Conservation (phyloP, 1,284 basidiomycete species). For the Ganoderma sinense region DNA sequence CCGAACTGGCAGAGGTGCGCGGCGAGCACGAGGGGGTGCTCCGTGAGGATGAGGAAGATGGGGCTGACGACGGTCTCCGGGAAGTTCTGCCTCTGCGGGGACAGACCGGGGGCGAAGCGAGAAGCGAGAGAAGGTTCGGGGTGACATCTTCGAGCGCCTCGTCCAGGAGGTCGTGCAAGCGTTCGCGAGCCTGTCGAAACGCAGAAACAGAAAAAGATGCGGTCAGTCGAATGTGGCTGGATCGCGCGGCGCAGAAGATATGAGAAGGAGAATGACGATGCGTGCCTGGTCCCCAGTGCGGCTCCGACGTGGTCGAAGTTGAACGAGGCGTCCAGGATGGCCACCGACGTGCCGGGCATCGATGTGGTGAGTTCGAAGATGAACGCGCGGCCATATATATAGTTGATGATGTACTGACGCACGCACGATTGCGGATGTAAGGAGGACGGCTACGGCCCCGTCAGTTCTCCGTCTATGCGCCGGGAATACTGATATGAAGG, state of each 20-base stretch:
- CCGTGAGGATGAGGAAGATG: conserved; percentile 85
- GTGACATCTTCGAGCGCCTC: conserved; percentile 21
- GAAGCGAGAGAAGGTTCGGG: conserved; percentile 20
- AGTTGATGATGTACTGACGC: conserved; percentile 89
- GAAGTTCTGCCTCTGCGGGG: conserved; percentile 21
- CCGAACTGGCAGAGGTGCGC: conserved; percentile 64
- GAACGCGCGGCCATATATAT: conserved; percentile 86
- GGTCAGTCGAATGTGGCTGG: not conserved
- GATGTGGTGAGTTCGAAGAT: conserved; percentile 92
- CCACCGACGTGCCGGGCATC: conserved; percentile 71
- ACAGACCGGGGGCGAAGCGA: conserved; percentile 15
- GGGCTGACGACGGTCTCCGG: conserved; percentile 46
- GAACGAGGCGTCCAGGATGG: conserved; percentile 22
- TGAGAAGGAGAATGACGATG: not conserved
- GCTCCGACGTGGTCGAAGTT: conserved; percentile 27
- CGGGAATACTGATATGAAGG: not conserved
- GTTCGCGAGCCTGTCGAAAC: not conserved
- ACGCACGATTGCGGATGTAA: conserved; percentile 74
- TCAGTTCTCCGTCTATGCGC: not conserved
- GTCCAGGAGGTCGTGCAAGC: conserved; percentile 17
- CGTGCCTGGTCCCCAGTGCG: conserved; percentile 22
- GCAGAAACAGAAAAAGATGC: too few species aligned
- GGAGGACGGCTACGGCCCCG: conserved; percentile 67
- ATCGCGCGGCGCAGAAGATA: too few species aligned
- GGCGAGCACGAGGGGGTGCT: conserved; percentile 71